Percentiles rank a stretch among this genome's conserved stretches.
phyloP scores from a whole-genome alignment of 2,329 filamentous ascomycete genomes.

The Pseudocercospora fuligena region DNA sequence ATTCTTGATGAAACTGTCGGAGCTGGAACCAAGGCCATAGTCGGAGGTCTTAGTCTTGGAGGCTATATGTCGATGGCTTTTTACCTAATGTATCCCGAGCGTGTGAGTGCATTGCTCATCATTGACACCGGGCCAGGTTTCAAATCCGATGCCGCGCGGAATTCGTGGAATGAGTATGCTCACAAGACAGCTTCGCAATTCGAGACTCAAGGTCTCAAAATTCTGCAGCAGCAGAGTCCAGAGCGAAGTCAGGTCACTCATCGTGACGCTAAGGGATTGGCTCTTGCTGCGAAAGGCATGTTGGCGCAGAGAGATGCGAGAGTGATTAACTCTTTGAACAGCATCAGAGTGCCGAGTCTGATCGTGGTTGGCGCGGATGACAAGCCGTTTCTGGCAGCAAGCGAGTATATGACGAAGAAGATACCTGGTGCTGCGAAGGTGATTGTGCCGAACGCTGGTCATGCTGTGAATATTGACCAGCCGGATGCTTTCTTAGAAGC shows the following conservation, averaged over 20 bases:
- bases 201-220: conserved; percentile 29
- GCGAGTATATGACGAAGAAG: conserved; percentile 39
- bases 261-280: conserved; percentile 34
- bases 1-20: conserved; percentile 33
- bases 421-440: conserved; percentile 34
- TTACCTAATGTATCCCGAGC: conserved; percentile 30
- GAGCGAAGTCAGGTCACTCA: conserved; percentile 30
- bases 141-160: conserved; percentile 32
- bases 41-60: conserved; percentile 36
- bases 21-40: conserved; percentile 25
- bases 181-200: conserved; percentile 30
- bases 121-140: conserved; percentile 39
- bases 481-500: background rate
- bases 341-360: conserved; percentile 32
- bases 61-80: conserved; percentile 39
- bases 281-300: conserved; percentile 36
- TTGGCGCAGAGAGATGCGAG: conserved; percentile 32
- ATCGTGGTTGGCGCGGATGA: conserved; percentile 36
- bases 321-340: conserved; percentile 32
- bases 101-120: conserved; percentile 34
- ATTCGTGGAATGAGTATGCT: conserved; percentile 35
- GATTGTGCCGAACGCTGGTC: conserved; percentile 34
- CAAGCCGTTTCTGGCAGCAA: conserved; percentile 33
- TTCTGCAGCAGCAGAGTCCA: conserved; percentile 22
- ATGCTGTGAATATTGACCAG: conserved; percentile 37